Evolutionary conservation across 2,329 filamentous ascomycete species (phyloP).

Genomic region (Neonectria coccinea): DNA sequence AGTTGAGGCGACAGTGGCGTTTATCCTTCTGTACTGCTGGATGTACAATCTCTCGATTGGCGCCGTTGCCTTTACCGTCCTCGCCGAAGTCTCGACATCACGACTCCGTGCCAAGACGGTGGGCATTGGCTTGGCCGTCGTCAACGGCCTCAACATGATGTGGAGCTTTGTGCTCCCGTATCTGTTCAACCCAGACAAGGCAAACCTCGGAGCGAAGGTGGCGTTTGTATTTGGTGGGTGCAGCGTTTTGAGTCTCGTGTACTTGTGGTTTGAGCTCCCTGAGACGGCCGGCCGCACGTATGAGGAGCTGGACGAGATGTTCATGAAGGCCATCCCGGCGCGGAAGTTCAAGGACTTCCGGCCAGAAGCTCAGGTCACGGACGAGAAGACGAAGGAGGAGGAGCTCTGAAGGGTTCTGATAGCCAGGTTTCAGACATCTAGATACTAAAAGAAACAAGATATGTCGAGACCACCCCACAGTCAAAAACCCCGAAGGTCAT

Average conservation of each 20-base stretch:
- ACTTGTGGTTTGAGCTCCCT: constrained; percentile 34
- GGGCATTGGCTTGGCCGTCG: constrained; percentile 40
- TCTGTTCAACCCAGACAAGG: constrained; percentile 33
- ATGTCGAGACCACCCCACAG: constrained; percentile 66
- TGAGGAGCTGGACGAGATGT: constrained; percentile 36
- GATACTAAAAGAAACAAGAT: constrained; percentile 11
- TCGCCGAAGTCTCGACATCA: constrained; percentile 54
- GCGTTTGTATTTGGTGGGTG: constrained; percentile 34
- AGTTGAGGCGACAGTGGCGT: constrained; percentile 47
- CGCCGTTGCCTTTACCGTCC: constrained; percentile 52
- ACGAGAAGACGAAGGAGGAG: constrained; percentile 9
- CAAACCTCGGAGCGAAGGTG: constrained; percentile 30
- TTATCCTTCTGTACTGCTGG: constrained; percentile 55
- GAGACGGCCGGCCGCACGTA: constrained; percentile 35
- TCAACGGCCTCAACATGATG: constrained; percentile 32
- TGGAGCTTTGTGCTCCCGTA: constrained; percentile 33
- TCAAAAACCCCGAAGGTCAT: constrained; percentile 56
- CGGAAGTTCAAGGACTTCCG: constrained; percentile 28
- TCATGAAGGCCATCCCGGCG: constrained; percentile 27
- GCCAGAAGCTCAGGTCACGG: constrained; percentile 28
- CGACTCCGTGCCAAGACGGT: constrained; percentile 52
- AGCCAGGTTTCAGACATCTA: neutral
- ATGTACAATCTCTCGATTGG: constrained; percentile 56
- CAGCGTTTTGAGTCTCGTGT: constrained; percentile 20
- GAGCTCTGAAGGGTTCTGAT: constrained; percentile 16